Conservation (phyloP, 257 asterid genomes). For the Lithospermum erythrorhizon region DNA sequence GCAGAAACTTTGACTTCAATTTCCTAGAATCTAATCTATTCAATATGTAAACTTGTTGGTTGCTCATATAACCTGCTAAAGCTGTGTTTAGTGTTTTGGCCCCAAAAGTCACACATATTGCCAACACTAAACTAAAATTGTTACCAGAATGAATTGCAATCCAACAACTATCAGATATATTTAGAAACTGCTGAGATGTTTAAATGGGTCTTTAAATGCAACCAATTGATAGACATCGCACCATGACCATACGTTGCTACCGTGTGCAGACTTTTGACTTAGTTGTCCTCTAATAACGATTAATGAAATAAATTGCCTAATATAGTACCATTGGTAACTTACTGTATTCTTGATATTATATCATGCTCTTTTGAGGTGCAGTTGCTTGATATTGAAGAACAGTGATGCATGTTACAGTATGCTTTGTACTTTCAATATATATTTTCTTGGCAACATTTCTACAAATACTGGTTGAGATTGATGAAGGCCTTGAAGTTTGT, state of each 20-base stretch:
- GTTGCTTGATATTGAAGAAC: background rate
- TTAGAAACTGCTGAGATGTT: background rate
- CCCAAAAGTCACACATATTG: too few species aligned
- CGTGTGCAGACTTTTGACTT: too few species aligned
- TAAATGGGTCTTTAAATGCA: background rate
- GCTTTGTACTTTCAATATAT: background rate
- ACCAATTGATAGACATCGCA: background rate
- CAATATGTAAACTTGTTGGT: background rate
- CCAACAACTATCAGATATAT: too few species aligned
- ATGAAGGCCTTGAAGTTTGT: background rate
- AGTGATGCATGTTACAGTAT: background rate
- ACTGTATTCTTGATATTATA: background rate
- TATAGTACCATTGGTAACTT: background rate
- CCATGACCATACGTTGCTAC: background rate
- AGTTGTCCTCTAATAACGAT: too few species aligned
- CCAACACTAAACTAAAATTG: too few species aligned
- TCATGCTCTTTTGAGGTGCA: background rate
- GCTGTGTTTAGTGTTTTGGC: background rate
- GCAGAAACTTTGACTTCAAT: background rate
- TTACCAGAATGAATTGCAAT: too few species aligned
- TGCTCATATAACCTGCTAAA: background rate
- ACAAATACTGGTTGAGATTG: background rate
- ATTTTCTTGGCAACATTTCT: background rate
- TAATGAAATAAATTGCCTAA: background rate
- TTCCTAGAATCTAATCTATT: background rate